Conservation (phyloP, 2,329 filamentous ascomycete species). For the Hypomyces rosellus region DNA sequence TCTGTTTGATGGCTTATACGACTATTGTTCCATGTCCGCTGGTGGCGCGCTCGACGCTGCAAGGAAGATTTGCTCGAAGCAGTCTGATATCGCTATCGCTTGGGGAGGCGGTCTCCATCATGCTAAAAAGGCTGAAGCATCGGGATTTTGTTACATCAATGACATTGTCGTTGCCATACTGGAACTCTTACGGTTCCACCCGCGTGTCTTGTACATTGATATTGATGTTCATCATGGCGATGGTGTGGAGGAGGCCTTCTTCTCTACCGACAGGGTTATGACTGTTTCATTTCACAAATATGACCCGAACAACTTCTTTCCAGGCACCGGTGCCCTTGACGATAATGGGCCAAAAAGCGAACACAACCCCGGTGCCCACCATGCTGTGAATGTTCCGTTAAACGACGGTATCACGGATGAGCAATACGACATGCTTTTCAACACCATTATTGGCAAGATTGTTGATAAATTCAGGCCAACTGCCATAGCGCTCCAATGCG, state of each 20-base stretch:
- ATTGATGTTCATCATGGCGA: constrained; percentile 91
- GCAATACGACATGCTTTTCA: constrained; percentile 81
- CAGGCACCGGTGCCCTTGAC: constrained; percentile 80
- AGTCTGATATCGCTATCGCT: constrained; percentile 93
- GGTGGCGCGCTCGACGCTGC: constrained; percentile 88
- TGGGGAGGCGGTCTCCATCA: constrained; percentile 97
- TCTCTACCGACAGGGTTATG: constrained; percentile 82
- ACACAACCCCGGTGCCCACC: constrained; percentile 80
- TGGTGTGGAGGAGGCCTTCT: constrained; percentile 86
- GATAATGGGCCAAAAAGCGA: constrained; percentile 79
- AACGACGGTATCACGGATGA: constrained; percentile 87
- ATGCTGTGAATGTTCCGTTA: constrained; percentile 84
- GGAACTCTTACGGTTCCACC: constrained; percentile 73
- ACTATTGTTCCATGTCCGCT: constrained; percentile 90
- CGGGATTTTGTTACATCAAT: constrained; percentile 98
- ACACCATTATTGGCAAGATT: constrained; percentile 69
- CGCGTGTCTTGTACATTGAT: constrained; percentile 88
- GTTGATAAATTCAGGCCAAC: constrained; percentile 80
- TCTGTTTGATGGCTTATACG: constrained; percentile 90
- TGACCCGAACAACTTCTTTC: constrained; percentile 77
- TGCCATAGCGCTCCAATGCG: constrained; percentile 91
- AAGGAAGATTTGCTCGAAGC: constrained; percentile 74
- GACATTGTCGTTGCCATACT: constrained; percentile 94
- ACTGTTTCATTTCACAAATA: constrained; percentile 97
- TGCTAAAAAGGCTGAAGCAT: constrained; percentile 88